Base-by-base conservation (phyloP, 192 early-diverging fungal genomes). In the Coemansia reversa region DNA sequence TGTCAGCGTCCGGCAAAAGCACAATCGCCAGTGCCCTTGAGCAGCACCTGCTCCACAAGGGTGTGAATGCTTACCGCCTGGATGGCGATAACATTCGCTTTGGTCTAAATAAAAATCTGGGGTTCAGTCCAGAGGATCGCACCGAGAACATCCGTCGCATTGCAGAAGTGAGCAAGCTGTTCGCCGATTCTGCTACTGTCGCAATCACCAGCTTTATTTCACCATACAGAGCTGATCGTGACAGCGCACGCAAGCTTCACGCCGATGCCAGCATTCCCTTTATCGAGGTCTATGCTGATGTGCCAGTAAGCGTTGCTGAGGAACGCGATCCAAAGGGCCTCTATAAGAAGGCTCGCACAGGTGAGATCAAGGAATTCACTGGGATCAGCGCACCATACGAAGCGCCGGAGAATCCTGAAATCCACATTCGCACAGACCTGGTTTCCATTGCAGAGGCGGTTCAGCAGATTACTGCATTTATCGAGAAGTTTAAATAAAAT, bases 21-120 rank as follows among this genome's bases (percentile, higher is more conserved):
- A 97, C 95, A 11, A 71, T 97, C 27, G 95, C 95, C 49, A 86
- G 87, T 39, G 95, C 93, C 11, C 83, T 97, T 12, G 95, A 97
- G 78, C 93, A 94, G 63, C 85, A 89, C 58, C 83, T 97, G 35
- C 85, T 97, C 23, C 89, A 91, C 65, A 67, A 74, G 28, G 85
- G 85, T 54, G 62, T 93, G 45, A 81, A 80, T n/a, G 87, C 89
- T 27, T 97, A 97, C 78, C 89, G 95, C 23, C 86, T 97, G 58
- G 95, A 97, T 68, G 95, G 95, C 45, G 95, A 97, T 83, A 97
- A 97, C 79, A 91, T 97, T 55, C 89, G 95, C n/a, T 97, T 97
- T 66, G 95, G 95, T 24, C 79, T 97, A 47, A 97, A 97, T 86
- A 95, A 94, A 82, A 91, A 95, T 74, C 82, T 97, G 23, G 92